Evolutionary conservation across 495 filamentous ascomycete species (phyloP).

Genomic region (Recurvomyces mirabilis): DNA sequence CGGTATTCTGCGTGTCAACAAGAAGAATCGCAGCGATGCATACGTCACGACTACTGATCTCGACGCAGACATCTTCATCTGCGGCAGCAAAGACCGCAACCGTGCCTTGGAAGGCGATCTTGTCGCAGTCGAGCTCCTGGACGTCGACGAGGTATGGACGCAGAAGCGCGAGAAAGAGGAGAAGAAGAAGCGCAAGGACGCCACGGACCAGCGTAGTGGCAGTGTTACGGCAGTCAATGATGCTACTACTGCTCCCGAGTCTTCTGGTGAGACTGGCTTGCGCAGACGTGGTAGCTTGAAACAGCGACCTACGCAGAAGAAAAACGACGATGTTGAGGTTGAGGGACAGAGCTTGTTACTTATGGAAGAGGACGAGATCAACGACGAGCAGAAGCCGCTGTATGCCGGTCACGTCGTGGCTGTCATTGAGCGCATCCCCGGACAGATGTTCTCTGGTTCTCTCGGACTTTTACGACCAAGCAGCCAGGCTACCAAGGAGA

Average conservation of each 20-base stretch:
- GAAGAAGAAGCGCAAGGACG: conserved; percentile 99
- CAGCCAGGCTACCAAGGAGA: conserved; percentile 98
- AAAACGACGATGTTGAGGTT: conserved; percentile 98
- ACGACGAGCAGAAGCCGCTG: conserved; percentile 91
- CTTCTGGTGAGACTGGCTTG: conserved; percentile 63
- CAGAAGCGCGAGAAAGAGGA: conserved; percentile 99
- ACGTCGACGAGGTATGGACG: conserved; percentile 96
- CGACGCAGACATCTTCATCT: conserved; percentile 98
- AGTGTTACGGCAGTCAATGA: conserved; percentile 58
- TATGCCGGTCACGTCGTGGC: conserved; percentile 96
- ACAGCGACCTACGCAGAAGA: conserved; percentile 97
- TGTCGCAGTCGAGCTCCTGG: conserved; percentile 90
- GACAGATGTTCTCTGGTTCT: conserved; percentile 98
- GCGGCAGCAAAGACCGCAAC: conserved; percentile 96
- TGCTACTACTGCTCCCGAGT: conserved; percentile 52
- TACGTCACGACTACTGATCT: conserved; percentile 92
- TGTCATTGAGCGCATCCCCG: conserved; percentile 90
- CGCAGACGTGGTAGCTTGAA: conserved; percentile 85
- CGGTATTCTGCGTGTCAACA: conserved; percentile 94
- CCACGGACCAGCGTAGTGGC: conserved; percentile 74
- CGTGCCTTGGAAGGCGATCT: conserved; percentile 90
- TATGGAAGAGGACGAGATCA: conserved; percentile 97
- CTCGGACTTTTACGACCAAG: conserved; percentile 87
- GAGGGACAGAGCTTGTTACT: conserved; percentile 94
- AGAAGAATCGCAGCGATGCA: conserved; percentile 97